Percentiles rank a stretch among this genome's conserved stretches.
Evolutionary conservation across 768 basidiomycete species (phyloP).

Genomic region (Phanerochaete sordida): DNA sequence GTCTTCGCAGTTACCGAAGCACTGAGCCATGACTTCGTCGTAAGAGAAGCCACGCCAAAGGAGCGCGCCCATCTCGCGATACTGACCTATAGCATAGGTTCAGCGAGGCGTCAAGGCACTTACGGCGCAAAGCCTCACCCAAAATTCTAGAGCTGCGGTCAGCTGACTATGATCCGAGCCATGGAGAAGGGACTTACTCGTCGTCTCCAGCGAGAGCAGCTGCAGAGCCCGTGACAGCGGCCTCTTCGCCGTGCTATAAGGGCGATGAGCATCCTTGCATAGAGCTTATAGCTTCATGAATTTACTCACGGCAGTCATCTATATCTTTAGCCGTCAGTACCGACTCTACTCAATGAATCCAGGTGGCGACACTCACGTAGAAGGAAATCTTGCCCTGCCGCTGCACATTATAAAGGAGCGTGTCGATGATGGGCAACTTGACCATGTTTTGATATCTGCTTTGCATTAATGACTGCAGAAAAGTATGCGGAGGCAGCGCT

Average conservation of each 20-base stretch:
- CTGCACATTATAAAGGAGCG: constrained; percentile 86
- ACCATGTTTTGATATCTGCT: constrained; percentile 74
- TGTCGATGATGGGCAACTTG: constrained; percentile 80
- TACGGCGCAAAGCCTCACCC: constrained; percentile 38
- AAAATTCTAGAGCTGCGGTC: constrained; percentile 52
- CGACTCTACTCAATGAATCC: no score
- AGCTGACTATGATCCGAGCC: background rate
- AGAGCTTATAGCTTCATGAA: background rate
- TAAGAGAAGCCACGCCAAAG: constrained; percentile 83
- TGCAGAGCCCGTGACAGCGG: constrained; percentile 84
- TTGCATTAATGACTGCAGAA: background rate
- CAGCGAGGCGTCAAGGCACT: background rate
- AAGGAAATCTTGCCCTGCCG: constrained; percentile 92
- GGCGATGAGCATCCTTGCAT: background rate
- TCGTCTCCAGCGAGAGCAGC: constrained; percentile 80
- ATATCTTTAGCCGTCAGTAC: background rate
- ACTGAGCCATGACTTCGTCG: constrained; percentile 85
- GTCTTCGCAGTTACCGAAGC: constrained; percentile 85
- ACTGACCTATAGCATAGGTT: constrained; percentile 60
- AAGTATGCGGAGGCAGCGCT: constrained; percentile 14
- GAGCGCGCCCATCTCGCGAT: constrained; percentile 89
- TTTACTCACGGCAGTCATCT: constrained; percentile 79
- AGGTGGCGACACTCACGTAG: constrained; percentile 52
- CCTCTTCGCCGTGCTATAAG: constrained; percentile 83
- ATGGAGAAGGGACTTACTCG: constrained; percentile 55